Evolutionary conservation across 1,139 yeast species (phyloP), one percentile per base, ranked within the genome.

Genomic region (Wickerhamomyces sp.): DNA sequence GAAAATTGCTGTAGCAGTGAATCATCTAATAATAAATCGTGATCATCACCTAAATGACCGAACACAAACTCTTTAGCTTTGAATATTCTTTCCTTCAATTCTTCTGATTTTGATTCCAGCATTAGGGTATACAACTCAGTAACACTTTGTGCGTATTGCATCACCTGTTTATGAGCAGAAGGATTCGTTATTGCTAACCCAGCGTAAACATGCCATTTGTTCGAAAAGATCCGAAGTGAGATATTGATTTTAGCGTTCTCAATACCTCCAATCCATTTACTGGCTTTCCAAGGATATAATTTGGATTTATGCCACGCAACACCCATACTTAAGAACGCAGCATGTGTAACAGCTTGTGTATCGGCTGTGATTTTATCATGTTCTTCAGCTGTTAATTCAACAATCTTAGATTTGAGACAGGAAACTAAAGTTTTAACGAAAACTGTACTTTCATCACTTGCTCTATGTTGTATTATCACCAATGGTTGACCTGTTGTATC

Each of bases 141-240:
- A 1, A 87, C 84, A 2, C 95, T 86, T 42, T 79, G 76, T 3
- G 98, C 87, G 62, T 91, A 93, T 63, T 91, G 98, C 50, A 88
- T 72, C 23, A 94, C 85, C 65, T 93, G 99, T 36, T 76, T 79
- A 60, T 91, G 97, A 0, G 99, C 98, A 30, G 93, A 79, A 0
- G 97, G 97, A 61, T 93, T 93, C 4, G 96, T 86, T 51, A 93
- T 91, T 10, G 98, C 97, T 57, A 93, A 72, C 0, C 99, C 99
- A 6, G 99, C 99, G 62, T 93, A 93, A 27, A 93, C 99, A 61
- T 93, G 99, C 96, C 97, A 93, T 65, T 91, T 90, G 67, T 91
- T 93, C 31, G 95, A 82, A 64, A 75, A 93, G 40, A 93, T 93
- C 54, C 99, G 74, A 60, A 93, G 69, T 1, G 98, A 86, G 42